A percentile compares a stretch with the other conserved stretches of the same genome.
Evolutionary conservation across 768 basidiomycete genomes (phyloP).

Genomic region (Fibroporia radiculosa): DNA sequence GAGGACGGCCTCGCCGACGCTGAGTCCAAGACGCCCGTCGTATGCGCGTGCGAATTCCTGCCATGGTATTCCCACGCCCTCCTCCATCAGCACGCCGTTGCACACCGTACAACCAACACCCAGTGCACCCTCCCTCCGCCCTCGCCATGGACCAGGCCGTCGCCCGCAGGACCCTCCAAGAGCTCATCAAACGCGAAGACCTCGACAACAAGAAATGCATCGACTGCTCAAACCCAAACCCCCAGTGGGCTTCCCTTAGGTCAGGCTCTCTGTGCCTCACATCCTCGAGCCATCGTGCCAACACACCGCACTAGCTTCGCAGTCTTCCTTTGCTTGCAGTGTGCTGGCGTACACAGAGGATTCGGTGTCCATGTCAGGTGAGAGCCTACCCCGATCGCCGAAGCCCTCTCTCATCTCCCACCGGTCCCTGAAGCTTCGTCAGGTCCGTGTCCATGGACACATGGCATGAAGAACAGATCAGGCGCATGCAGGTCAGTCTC

Average conservation of each 20-base stretch:
- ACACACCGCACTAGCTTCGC: constrained; percentile 49
- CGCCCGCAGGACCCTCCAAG: constrained; percentile 64
- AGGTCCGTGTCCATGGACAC: constrained; percentile 95
- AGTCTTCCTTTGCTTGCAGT: constrained; percentile 87
- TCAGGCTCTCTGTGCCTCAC: constrained; percentile 21
- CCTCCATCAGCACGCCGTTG: too few species aligned
- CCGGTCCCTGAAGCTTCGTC: constrained; percentile 55
- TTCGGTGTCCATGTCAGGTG: constrained; percentile 92
- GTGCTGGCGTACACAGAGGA: constrained; percentile 76
- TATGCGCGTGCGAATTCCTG: too few species aligned
- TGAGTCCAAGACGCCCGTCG: too few species aligned
- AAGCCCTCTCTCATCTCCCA: too few species aligned
- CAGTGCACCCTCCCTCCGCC: neutral
- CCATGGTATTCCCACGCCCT: too few species aligned
- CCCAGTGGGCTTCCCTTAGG: constrained; percentile 91
- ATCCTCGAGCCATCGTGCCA: constrained; percentile 3
- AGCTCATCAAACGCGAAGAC: constrained; percentile 65
- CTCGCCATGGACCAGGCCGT: constrained; percentile 45
- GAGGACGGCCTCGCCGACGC: too few species aligned
- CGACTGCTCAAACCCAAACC: constrained; percentile 85
- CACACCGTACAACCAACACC: too few species aligned
- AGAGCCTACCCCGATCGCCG: constrained; percentile 1
- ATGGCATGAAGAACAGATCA: constrained; percentile 86
- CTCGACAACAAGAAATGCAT: constrained; percentile 71
- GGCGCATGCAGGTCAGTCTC: constrained; percentile 76